phyloP scores from a whole-genome alignment of 495 filamentous ascomycete species.

The Glarea lozoyensis region DNA sequence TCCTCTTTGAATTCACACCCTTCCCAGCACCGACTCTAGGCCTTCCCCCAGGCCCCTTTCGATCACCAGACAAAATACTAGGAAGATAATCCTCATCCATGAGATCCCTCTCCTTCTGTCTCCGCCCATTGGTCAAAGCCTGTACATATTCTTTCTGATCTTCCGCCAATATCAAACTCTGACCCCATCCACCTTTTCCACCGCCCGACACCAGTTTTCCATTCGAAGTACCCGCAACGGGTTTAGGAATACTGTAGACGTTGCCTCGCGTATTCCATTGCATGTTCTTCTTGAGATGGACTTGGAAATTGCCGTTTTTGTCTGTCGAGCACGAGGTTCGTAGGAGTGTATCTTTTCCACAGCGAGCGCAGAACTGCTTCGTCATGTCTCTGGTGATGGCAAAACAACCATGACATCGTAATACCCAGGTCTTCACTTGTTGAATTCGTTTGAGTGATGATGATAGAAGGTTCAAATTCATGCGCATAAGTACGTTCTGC shows the following conservation, averaged over 20 bases:
- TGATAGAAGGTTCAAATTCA: constrained; percentile 88
- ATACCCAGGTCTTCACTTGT: constrained; percentile 73
- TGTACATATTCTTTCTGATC: constrained; percentile 90
- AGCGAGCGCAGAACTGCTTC: constrained; percentile 90
- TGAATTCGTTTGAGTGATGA: constrained; percentile 65
- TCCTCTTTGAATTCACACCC: constrained; percentile 77
- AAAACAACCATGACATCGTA: constrained; percentile 95
- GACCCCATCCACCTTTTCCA: constrained; percentile 82
- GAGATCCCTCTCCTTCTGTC: constrained; percentile 65
- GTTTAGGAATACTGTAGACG: constrained; percentile 83
- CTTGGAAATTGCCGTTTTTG: constrained; percentile 65
- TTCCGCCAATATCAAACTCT: constrained; percentile 71
- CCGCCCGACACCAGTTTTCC: constrained; percentile 66
- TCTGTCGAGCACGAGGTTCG: constrained; percentile 81
- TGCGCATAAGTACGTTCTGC: constrained; percentile 89
- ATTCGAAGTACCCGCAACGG: constrained; percentile 67
- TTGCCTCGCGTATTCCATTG: constrained; percentile 93
- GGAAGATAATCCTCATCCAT: constrained; percentile 96
- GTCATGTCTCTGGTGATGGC: constrained; percentile 71
- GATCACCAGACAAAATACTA: constrained; percentile 73
- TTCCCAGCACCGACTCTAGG: constrained; percentile 77
- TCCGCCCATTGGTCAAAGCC: constrained; percentile 51
- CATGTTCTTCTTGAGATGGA: constrained; percentile 91
- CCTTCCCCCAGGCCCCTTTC: constrained; percentile 51
- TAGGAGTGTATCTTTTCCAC: constrained; percentile 79